Evolutionary conservation across 2,329 filamentous ascomycete species (phyloP).

Genomic region (Beauveria bassiana): DNA sequence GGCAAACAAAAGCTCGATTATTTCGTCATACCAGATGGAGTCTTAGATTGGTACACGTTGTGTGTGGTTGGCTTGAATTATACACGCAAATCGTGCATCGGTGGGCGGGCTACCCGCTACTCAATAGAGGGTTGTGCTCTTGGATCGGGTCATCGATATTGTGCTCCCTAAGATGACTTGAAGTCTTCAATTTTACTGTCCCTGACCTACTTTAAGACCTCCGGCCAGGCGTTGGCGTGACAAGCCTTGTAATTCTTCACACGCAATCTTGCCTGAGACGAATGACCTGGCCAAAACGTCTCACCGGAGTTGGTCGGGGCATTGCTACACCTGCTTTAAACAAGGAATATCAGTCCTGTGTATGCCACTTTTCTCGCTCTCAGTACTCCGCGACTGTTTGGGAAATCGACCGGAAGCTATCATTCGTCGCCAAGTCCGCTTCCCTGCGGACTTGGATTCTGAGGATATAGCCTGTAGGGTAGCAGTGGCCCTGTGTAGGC

Average conservation of each 20-base stretch:
- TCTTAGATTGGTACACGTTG: conserved; percentile 36
- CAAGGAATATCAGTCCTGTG: background rate
- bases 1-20: conserved; percentile 58
- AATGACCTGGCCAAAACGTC: conserved; percentile 64
- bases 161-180: conserved; percentile 27
- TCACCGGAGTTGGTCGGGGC: conserved; percentile 33
- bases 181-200: conserved; percentile 69
- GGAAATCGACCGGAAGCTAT: too few relatives aligned
- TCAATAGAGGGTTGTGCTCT: background rate
- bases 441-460: background rate
- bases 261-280: conserved; percentile 60
- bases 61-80: background rate
- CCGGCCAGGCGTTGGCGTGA: conserved; percentile 69
- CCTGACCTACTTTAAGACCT: conserved; percentile 68
- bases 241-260: conserved; percentile 64
- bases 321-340: conserved; percentile 3
- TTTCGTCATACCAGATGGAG: conserved; percentile 64
- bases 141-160: too few relatives aligned
- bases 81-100: background rate
- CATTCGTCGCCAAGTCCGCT: too few relatives aligned
- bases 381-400: too few relatives aligned
- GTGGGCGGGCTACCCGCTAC: background rate
- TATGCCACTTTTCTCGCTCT: too few relatives aligned
- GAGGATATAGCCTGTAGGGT: background rate
- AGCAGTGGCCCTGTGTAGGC: background rate